Evolutionary conservation across 805 yeast species (phyloP).

Genomic region (Saccharomycopsis microspora): DNA sequence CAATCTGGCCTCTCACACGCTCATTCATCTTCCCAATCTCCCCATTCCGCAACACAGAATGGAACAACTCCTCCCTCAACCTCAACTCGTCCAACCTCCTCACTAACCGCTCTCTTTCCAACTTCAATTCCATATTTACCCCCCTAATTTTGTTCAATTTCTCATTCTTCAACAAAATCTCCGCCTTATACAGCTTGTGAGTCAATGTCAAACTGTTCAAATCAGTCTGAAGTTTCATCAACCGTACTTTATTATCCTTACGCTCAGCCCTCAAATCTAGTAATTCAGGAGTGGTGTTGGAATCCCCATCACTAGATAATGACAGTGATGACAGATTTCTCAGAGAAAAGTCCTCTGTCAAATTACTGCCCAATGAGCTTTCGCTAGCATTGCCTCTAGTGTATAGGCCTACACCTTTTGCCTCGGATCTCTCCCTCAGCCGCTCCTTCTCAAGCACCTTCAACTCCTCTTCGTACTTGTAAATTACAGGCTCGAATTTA

Average conservation of each 20-base stretch:
- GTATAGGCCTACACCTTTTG: conserved; percentile 2
- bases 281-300: conserved; percentile 3
- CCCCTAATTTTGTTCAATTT: conserved; percentile 8
- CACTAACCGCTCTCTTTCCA: conserved; percentile 9
- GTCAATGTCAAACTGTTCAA: conserved; percentile 13
- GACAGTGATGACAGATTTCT: conserved; percentile 4
- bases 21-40: conserved; percentile 12
- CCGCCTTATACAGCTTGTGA: conserved; percentile 14
- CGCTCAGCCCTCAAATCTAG: conserved; percentile 4
- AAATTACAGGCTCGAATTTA: conserved; percentile 13
- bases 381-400: neutral
- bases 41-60: conserved; percentile 6
- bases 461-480: conserved; percentile 14
- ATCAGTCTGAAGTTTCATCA: conserved; percentile 14
- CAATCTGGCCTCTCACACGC: conserved; percentile 12
- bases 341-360: neutral
- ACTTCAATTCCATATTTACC: conserved; percentile 10
- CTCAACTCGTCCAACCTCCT: conserved; percentile 4
- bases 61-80: conserved; percentile 11
- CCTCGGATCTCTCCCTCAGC: neutral
- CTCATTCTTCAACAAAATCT: conserved; percentile 11
- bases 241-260: conserved; percentile 8
- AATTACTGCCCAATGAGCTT: conserved; percentile 1
- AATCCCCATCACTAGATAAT: neutral
- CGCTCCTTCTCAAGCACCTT: conserved; percentile 9